Base-by-base conservation (phyloP, 2,329 filamentous ascomycete genomes). In the Ascochyta viciae-villosae region DNA sequence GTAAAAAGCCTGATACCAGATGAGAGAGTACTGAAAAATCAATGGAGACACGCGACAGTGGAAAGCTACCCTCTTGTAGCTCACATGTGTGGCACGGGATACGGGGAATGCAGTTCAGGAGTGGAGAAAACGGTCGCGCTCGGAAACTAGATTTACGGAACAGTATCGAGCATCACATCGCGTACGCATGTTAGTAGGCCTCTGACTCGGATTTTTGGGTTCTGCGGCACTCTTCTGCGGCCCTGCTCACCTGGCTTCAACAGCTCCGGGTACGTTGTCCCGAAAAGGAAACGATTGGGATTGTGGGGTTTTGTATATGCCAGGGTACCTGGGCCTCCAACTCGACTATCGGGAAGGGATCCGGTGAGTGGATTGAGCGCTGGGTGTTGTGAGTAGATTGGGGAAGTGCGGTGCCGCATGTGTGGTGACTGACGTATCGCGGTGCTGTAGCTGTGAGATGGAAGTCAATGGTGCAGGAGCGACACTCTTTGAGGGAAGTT, bases 41-140 rank as follows among this genome's bases (percentile, higher is more conserved):
- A 34, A 16, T 15, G 5, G 6, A 34, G 42, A 45, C 37, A 50
- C 47, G 37, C 47, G 42, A 50, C 47, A 47, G 53, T 56, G 47
- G 46, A 22, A 37, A 43, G 9, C 22, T 16, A 29, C 16, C 24
- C 37, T 56, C 53, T 56, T 56, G 47, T 55, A 55, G 39, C 34
- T 29, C 46, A 22, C 33, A 39, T 10, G 6, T 47, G 44, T 40
- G 40, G 40, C 46, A 45, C 40, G 42, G 41, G n/a, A 26, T 37
- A 19, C 38, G 35, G 53, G 53, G 31, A 47, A 41, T 42, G 31
- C 53, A 50, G 47, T 35, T 46, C 53, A 47, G 38, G 50, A 46
- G 46, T 56, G 53, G 53, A 56, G 53, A 56, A 56, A 56, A 50
- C 37, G 53, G 53, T 56, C 53, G 31, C 13, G 43, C 47, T 19